Evolutionary conservation across 208 protist species (phyloP).

Genomic region (Endotrypanum monterogeii): DNA sequence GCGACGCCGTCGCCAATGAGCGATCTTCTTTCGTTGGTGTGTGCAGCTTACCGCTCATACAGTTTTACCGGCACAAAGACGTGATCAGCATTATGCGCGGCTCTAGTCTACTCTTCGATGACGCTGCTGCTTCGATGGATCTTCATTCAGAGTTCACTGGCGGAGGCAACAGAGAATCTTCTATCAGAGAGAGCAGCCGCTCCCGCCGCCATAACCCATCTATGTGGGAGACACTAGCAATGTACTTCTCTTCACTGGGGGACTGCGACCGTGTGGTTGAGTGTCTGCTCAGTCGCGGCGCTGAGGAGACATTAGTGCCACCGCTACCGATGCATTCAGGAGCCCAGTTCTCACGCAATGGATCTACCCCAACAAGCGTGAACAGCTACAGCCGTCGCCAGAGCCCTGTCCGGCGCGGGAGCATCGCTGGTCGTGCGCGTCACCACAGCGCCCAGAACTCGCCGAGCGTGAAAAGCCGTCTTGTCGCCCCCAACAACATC

Average conservation of each 20-base stretch:
- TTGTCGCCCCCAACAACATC: conserved; percentile 13
- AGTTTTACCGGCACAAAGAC: conserved; percentile 56
- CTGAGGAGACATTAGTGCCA: conserved; percentile 36
- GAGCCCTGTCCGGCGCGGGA: conserved; percentile 13
- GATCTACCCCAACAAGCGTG: conserved; percentile 23
- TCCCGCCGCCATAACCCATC: conserved; percentile 38
- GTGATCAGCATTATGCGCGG: conserved; percentile 52
- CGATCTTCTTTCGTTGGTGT: conserved; percentile 66
- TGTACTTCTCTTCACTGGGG: conserved; percentile 40
- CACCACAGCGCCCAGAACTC: conserved; percentile 12
- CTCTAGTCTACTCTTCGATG: conserved; percentile 64
- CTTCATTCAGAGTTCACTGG: conserved; percentile 2
- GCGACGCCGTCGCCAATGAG: conserved; percentile 27
- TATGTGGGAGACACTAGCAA: conserved; percentile 51
- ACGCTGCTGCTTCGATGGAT: conserved; percentile 48
- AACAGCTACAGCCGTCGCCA: conserved; percentile 35
- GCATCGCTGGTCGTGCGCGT: conserved; percentile 15
- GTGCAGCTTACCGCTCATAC: conserved; percentile 62
- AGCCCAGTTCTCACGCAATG: conserved; percentile 6
- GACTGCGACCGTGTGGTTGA: conserved; percentile 50
- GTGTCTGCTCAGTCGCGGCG: conserved; percentile 50
- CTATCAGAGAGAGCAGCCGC: conserved; percentile 24
- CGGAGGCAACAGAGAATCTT: conserved; percentile 1
- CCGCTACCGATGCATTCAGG: conserved; percentile 20
- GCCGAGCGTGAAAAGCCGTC: conserved; percentile 13